These are phyloP conservation scores for Boletellus deceptivus DNA, from an alignment of 1,284 basidiomycete species.

Conservation along the genomic window DNA sequence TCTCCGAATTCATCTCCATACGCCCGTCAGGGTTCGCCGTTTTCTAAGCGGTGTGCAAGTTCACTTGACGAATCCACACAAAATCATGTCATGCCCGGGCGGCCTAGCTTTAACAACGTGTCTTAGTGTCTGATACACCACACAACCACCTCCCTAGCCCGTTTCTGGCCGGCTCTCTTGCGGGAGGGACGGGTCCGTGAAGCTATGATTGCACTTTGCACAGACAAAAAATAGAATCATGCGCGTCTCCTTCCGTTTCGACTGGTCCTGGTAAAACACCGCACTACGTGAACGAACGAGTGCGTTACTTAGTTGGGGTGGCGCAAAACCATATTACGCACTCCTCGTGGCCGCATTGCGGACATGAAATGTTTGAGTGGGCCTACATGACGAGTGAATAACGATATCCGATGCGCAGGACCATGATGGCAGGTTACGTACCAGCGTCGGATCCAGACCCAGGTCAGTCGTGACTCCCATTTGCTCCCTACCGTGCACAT, in stretches of 20 bases:
- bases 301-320: slow-evolving; percentile 6
- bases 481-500: slow-evolving; percentile 67
- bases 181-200: slow-evolving; percentile 65
- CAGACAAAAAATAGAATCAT: slow-evolving; percentile 95
- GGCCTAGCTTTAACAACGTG: slow-evolving; percentile 1
- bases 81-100: not conserved
- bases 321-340: slow-evolving; percentile 37
- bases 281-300: slow-evolving; percentile 50
- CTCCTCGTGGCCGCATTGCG: slow-evolving; percentile 72
- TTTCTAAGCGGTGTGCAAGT: not conserved
- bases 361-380: slow-evolving; percentile 71
- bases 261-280: slow-evolving; percentile 93
- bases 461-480: slow-evolving; percentile 89
- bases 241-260: slow-evolving; percentile 85
- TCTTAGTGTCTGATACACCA: not conserved
- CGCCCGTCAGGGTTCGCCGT: not conserved
- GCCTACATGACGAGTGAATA: slow-evolving; percentile 44
- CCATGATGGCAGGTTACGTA: slow-evolving; percentile 34
- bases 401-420: not conserved
- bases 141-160: slow-evolving; percentile 14
- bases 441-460: slow-evolving; percentile 88
- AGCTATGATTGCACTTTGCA: slow-evolving; percentile 78
- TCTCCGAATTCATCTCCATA: not conserved
- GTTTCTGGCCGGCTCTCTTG: slow-evolving; percentile 30
- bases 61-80: not conserved